Percentiles rank a stretch among this genome's conserved stretches.
These are phyloP conservation scores for Blastocystis sp. DNA, from an alignment of 352 stramenopile species.

Conservation along the genomic window DNA sequence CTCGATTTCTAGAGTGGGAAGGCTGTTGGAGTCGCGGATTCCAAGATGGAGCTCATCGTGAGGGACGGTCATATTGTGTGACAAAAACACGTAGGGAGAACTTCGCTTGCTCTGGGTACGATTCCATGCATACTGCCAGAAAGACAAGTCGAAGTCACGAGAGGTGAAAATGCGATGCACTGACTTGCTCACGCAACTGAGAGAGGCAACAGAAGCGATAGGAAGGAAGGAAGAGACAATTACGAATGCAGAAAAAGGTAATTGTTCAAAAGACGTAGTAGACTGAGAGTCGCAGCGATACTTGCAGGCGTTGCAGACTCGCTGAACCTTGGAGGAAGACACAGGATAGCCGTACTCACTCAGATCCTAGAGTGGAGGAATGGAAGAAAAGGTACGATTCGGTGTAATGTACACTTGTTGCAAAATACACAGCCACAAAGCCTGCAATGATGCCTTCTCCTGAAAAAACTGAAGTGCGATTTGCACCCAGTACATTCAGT, in stretches of 20 bases:
- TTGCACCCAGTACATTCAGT: not conserved
- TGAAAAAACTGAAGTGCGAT: not conserved
- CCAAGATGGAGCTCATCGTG: not conserved
- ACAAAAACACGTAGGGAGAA: not conserved
- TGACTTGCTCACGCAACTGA: not conserved
- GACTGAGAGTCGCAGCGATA: not conserved
- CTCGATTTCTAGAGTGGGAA: not conserved
- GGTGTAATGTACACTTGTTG: not conserved
- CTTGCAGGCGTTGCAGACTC: not conserved
- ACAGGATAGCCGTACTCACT: slow-evolving; percentile 14
- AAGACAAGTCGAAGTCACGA: not conserved
- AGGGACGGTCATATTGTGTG: not conserved
- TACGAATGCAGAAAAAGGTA: slow-evolving; percentile 13
- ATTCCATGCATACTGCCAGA: not conserved
- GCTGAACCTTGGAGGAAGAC: not conserved
- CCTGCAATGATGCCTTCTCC: slow-evolving; percentile 26
- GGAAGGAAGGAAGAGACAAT: slow-evolving; percentile 13
- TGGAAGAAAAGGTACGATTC: not conserved
- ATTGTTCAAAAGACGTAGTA: not conserved
- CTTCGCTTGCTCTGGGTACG: not conserved
- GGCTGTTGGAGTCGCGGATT: not conserved
- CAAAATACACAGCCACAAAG: slow-evolving; percentile 30
- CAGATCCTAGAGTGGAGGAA: not conserved
- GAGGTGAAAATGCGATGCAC: slow-evolving; percentile 26
- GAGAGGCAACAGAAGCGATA: not conserved